Conservation (phyloP, 495 filamentous ascomycete species). For the Daldinia concentrica region DNA sequence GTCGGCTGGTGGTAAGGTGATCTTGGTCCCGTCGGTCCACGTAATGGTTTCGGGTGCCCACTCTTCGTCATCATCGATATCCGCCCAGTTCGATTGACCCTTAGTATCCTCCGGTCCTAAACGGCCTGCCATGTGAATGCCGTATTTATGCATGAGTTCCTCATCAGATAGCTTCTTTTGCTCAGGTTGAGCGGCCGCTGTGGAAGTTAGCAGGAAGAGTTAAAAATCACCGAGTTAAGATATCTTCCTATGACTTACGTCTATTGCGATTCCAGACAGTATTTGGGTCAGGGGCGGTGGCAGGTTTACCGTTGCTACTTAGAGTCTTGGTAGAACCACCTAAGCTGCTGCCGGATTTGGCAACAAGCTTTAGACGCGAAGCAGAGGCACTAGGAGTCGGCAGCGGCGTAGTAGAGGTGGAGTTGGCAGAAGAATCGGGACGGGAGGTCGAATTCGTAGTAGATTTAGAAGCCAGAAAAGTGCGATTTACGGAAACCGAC, state of each 20-base stretch:
- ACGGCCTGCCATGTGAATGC: slow-evolving; percentile 93
- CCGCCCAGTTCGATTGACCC: slow-evolving; percentile 92
- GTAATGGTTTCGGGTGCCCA: slow-evolving; percentile 97
- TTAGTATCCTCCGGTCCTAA: slow-evolving; percentile 82
- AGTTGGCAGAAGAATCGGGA: slow-evolving; percentile 57
- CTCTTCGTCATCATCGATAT: slow-evolving; percentile 98
- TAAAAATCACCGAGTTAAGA: slow-evolving; percentile 4
- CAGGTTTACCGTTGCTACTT: slow-evolving; percentile 62
- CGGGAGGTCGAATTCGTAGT: slow-evolving; percentile 57
- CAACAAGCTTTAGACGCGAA: slow-evolving; percentile 62
- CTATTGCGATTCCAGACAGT: slow-evolving; percentile 98
- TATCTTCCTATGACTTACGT: slow-evolving; percentile 66
- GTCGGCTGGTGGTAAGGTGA: slow-evolving; percentile 74
- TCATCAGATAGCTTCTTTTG: slow-evolving; percentile 96
- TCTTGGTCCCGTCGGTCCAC: slow-evolving; percentile 97
- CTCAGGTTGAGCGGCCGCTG: slow-evolving; percentile 75
- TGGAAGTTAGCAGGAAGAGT: slow-evolving; percentile 31
- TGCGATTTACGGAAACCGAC: slow-evolving; percentile 92
- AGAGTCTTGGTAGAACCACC: slow-evolving; percentile 58
- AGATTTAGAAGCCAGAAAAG: slow-evolving; percentile 70
- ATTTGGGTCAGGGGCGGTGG: slow-evolving; percentile 66
- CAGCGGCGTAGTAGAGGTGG: slow-evolving; percentile 46
- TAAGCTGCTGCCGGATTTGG: slow-evolving; percentile 61
- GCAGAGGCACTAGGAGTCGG: slow-evolving; percentile 49
- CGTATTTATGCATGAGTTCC: slow-evolving; percentile 87